Evolutionary conservation across 73 alveolate genomes (phyloP), one percentile per base, ranked within the genome.

Genomic region (Blepharisma japonicum): DNA sequence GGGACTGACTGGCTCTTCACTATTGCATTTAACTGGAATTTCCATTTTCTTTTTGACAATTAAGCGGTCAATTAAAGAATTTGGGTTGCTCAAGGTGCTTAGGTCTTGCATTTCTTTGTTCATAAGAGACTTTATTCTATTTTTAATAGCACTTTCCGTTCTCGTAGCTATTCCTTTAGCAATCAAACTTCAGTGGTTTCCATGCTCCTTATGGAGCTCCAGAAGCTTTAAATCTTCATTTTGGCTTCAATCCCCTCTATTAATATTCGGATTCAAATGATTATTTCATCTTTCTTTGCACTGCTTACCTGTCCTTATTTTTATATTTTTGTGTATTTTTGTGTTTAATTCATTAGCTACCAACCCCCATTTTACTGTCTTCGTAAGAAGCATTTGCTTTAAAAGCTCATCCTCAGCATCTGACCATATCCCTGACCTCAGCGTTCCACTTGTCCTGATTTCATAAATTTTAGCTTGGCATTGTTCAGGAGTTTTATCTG

Each of bases 211-310:
- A 61, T 92, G 88, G 78, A 78, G 86, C 77, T 90, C 90, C 23
- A 92, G 71, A 49, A 89, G 68, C 51, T 74, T 67, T 49, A 90
- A 70, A 80, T 92, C 98, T 81, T 92, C 98, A 80, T 81, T 86
- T 54, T 71, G 72, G 45, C 88, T 79, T 95, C 96, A 92, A 53
- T 78, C 77, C 7, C 93, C 90, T 80, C 91, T 92, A 46, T 86
- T 90, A 6, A 92, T 86, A 14, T 56, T 49, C 46, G 98, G 98
- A 55, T 92, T 90, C 11, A 93, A 76, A 67, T 91, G 90, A 70
- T 92, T 92, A 68, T 83, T 87, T 95, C 96, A 92, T 53, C 98
- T 77, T 78, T 92, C 98, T 68, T 96, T 70, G 50, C 96, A 90
- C 68, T 92, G 91, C 80, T 92, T 92, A 6, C 98, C 98, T 56